These are phyloP conservation scores for Perkinsus chesapeaki DNA, from an alignment of 169 alveolate species.

Conservation along the genomic window DNA sequence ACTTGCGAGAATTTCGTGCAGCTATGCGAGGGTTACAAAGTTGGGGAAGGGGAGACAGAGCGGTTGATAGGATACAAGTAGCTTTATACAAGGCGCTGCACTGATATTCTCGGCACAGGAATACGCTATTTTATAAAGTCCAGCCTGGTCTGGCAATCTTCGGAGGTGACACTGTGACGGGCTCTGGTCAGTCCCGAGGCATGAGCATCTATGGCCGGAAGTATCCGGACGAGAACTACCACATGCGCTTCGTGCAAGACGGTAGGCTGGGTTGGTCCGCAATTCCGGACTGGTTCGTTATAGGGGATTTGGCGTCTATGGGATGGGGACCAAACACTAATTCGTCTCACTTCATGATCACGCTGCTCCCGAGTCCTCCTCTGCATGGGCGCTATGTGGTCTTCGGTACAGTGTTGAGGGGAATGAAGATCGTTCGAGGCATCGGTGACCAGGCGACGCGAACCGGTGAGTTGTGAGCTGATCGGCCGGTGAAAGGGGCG, in stretches of 20 bases:
- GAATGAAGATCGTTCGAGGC: slow-evolving; percentile 24
- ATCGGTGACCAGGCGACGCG: slow-evolving; percentile 4
- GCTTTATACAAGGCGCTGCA: neutral
- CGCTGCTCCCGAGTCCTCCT: slow-evolving; percentile 19
- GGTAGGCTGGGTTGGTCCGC: no score
- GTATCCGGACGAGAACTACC: slow-evolving; percentile 34
- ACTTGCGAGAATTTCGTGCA: slow-evolving; percentile 32
- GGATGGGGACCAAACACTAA: slow-evolving; percentile 29
- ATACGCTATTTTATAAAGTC: neutral
- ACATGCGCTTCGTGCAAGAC: slow-evolving; percentile 30
- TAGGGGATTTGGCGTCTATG: neutral
- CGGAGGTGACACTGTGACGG: slow-evolving; percentile 25
- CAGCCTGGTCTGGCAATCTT: neutral
- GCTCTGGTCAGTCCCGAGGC: neutral
- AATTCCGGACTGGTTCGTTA: neutral
- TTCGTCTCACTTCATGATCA: slow-evolving; percentile 22
- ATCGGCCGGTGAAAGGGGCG: neutral
- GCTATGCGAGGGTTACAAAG: slow-evolving; percentile 28
- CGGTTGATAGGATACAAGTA: neutral
- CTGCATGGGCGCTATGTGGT: slow-evolving; percentile 22
- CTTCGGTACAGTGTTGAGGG: slow-evolving; percentile 33
- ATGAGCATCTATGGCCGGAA: slow-evolving; percentile 13
- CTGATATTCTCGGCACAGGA: neutral
- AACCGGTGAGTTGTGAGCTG: neutral
- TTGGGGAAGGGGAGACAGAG: neutral